Percentiles rank a stretch among this genome's conserved stretches.
Conservation (phyloP, 768 basidiomycete species). For the Kwoniella mangroviensis region DNA sequence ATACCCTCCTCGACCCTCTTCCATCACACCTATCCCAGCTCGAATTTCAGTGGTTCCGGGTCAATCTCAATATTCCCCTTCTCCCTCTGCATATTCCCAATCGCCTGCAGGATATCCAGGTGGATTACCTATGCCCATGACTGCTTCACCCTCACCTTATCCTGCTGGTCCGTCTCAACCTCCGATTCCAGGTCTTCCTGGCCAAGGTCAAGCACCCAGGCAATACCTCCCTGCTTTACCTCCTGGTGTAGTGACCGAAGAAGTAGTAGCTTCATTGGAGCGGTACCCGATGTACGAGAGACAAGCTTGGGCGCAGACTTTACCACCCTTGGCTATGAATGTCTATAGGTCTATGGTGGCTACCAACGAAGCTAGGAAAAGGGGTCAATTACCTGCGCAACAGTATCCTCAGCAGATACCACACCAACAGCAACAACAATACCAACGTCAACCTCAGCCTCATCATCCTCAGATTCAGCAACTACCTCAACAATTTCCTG, state of each 20-base stretch:
- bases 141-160: slow-evolving; percentile 15
- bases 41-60: neutral
- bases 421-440: neutral
- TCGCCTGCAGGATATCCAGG: slow-evolving; percentile 2
- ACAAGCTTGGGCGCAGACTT: slow-evolving; percentile 42
- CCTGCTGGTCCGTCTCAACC: slow-evolving; percentile 15
- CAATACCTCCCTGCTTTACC: slow-evolving; percentile 46
- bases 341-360: slow-evolving; percentile 45
- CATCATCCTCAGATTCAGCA: neutral
- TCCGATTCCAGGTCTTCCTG: slow-evolving; percentile 12
- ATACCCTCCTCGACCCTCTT: neutral
- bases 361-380: slow-evolving; percentile 32
- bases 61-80: slow-evolving; percentile 3
- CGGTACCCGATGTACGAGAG: slow-evolving; percentile 49
- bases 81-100: neutral
- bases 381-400: slow-evolving; percentile 5
- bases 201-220: neutral
- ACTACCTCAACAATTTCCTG: neutral
- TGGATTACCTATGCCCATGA: slow-evolving; percentile 5
- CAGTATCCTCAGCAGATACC: slow-evolving; percentile 12
- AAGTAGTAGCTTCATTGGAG: slow-evolving; percentile 45
- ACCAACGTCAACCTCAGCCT: slow-evolving; percentile 11
- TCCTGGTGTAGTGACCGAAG: slow-evolving; percentile 45
- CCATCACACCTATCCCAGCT: slow-evolving; percentile 1
- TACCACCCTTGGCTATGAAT: slow-evolving; percentile 33